Base-by-base conservation (phyloP, 257 asterid species). In the Vinca minor region DNA sequence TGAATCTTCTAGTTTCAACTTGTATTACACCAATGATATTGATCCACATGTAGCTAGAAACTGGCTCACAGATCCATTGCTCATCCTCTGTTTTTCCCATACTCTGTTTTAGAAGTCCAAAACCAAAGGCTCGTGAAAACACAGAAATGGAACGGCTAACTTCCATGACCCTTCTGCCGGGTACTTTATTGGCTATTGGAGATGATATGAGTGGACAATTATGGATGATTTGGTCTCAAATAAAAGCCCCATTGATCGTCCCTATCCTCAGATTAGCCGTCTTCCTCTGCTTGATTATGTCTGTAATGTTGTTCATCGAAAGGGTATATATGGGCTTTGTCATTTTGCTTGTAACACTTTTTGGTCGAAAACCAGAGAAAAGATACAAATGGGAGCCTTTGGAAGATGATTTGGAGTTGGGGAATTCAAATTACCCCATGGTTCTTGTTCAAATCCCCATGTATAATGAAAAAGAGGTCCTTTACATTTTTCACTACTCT, bases 401-500 rank as follows among this genome's bases (percentile, higher is more conserved):
- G 41, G 84, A 83, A 21, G 97, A 93, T 39, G 97, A 93, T 70
- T 69, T 93, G 71, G 99, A 93, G 85, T 69, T 76, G 17, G 99
- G 94, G 0, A 84, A 85, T 79, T 77, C 87, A 18, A 79, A 81
- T 62, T 89, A 84, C 65, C 99, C 97, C 3, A 68, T 68, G 81
- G 89, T 93, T 66, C 96, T 93, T 63, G 96, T 93, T 57, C 99
- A 93, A 84, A 83, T 93, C 60, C 99, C 97, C 17, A 93, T 93
- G 99, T 93, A 66, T 86, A 93, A 93, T 32, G 98, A 89, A 59
- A 89, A 54, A 80, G 98, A 93, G 97, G 98, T 92, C 28, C 4
- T 9, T 50, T 12, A 25, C 34, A 18, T 46, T 46, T n/a, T 46
- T 46, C 53, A 18, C 47, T 46, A n/a, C 26, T n/a, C 15, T 45